A percentile compares a stretch with the other conserved stretches of the same genome.
These are phyloP conservation scores for Naganishia liquefaciens DNA, from an alignment of 1,284 basidiomycete species.

Conservation along the genomic window DNA sequence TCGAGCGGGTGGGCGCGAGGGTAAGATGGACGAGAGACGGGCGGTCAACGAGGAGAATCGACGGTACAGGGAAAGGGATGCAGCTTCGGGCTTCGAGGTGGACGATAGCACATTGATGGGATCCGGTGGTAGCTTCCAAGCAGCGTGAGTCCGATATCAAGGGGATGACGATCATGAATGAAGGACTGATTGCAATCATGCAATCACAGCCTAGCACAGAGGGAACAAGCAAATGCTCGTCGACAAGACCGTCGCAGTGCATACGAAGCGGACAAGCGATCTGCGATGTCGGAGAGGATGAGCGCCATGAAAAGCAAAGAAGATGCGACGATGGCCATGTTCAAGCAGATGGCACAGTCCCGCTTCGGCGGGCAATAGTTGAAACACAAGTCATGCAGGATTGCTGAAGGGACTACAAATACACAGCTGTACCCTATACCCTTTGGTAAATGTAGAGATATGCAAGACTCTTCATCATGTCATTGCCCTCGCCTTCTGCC, in stretches of 20 bases:
- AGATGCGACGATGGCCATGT: conserved; percentile 52
- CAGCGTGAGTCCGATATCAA: conserved; percentile 44
- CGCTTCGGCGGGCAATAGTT: conserved; percentile 40
- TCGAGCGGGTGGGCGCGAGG: conserved; percentile 46
- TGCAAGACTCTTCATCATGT: conserved; percentile 73
- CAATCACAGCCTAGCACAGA: conserved; percentile 40
- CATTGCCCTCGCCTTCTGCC: conserved; percentile 62
- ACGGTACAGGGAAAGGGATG: conserved; percentile 49
- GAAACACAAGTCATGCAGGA: background rate
- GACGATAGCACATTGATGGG: conserved; percentile 52
- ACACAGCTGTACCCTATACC: conserved; percentile 31
- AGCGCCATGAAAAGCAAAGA: conserved; percentile 48
- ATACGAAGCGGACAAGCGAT: conserved; percentile 40
- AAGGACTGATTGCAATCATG: background rate
- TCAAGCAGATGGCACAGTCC: conserved; percentile 47
- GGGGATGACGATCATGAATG: background rate
- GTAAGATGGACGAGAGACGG: conserved; percentile 49
- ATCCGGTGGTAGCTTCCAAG: conserved; percentile 44
- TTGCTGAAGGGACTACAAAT: background rate
- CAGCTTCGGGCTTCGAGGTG: conserved; percentile 46
- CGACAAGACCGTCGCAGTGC: conserved; percentile 44
- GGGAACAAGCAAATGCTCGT: conserved; percentile 44
- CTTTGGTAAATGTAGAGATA: conserved; percentile 87
- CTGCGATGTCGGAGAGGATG: conserved; percentile 47
- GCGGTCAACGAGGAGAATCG: conserved; percentile 50